These are phyloP conservation scores for Sphaerobolus stellatus DNA, from an alignment of 1,284 basidiomycete genomes.

Conservation along the genomic window DNA sequence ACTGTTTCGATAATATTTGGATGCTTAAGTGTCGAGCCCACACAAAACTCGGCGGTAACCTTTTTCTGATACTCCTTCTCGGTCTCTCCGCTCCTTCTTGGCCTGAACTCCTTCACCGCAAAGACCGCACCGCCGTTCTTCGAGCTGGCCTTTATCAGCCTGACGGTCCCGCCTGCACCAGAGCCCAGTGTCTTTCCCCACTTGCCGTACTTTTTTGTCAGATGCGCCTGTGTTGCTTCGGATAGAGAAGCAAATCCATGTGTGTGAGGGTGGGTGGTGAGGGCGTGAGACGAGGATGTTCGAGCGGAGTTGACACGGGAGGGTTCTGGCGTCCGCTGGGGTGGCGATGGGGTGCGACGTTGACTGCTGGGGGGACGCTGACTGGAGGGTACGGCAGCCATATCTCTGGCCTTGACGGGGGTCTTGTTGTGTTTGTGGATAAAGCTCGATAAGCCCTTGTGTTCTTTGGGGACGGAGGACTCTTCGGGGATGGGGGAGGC, in stretches of 20 bases:
- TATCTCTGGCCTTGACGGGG: slow-evolving; percentile 27
- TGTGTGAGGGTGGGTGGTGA: slow-evolving; percentile 25
- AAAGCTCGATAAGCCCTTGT: slow-evolving; percentile 40
- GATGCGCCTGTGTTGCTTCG: slow-evolving; percentile 85
- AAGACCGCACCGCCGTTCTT: slow-evolving; percentile 84
- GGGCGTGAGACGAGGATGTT: slow-evolving; percentile 30
- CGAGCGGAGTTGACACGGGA: slow-evolving; percentile 6
- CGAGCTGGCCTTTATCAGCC: slow-evolving; percentile 84
- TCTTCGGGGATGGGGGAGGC: slow-evolving; percentile 21
- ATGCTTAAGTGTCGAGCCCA: slow-evolving; percentile 93
- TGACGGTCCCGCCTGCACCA: slow-evolving; percentile 96
- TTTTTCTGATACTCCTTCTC: slow-evolving; percentile 99
- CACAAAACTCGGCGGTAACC: slow-evolving; percentile 98
- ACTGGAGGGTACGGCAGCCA: neutral
- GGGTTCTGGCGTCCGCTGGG: slow-evolving; percentile 16
- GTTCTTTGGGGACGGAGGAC: slow-evolving; percentile 33
- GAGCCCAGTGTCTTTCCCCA: slow-evolving; percentile 96
- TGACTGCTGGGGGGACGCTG: slow-evolving; percentile 23
- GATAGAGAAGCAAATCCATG: slow-evolving; percentile 56
- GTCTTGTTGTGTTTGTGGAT: slow-evolving; percentile 15
- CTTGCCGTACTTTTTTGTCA: slow-evolving; percentile 98
- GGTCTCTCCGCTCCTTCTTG: slow-evolving; percentile 82
- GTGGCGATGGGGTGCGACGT: slow-evolving; percentile 22
- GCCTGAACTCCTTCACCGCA: slow-evolving; percentile 97
- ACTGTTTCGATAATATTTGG: slow-evolving; percentile 98